Percentiles rank a stretch among this genome's conserved stretches.
Evolutionary conservation across 345 rosid species (phyloP).

Genomic region (Bruguiera gymnorhiza): DNA sequence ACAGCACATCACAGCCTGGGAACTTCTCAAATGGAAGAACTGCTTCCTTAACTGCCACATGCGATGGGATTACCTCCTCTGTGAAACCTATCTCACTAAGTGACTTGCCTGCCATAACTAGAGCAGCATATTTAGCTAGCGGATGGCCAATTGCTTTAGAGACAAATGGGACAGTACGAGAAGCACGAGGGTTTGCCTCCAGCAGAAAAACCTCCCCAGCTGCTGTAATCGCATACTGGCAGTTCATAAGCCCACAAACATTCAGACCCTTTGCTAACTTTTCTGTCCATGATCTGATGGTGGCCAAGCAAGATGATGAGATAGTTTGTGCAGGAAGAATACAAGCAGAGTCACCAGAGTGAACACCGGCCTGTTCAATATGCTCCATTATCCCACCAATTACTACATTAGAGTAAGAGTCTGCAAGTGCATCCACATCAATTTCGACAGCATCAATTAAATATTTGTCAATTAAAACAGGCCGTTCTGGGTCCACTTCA

Average conservation of each 20-base stretch:
- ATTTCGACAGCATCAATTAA: slow-evolving; percentile 88
- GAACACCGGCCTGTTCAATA: slow-evolving; percentile 97
- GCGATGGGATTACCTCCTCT: slow-evolving; percentile 75
- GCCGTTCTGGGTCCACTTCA: slow-evolving; percentile 87
- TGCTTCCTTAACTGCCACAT: slow-evolving; percentile 90
- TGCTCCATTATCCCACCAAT: slow-evolving; percentile 99
- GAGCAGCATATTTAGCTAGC: slow-evolving; percentile 86
- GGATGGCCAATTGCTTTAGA: slow-evolving; percentile 98
- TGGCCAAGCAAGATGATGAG: slow-evolving; percentile 64
- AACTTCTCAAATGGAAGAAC: slow-evolving; percentile 94
- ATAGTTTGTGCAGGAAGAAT: slow-evolving; percentile 81
- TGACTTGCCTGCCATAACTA: slow-evolving; percentile 83
- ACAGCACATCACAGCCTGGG: slow-evolving; percentile 86
- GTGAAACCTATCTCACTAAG: slow-evolving; percentile 67
- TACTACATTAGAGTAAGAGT: slow-evolving; percentile 71
- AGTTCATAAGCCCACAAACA: slow-evolving; percentile 95
- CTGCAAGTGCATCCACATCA: slow-evolving; percentile 87
- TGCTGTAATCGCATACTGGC: slow-evolving; percentile 82
- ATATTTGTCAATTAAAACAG: slow-evolving; percentile 85
- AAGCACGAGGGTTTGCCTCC: slow-evolving; percentile 98
- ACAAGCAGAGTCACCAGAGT: slow-evolving; percentile 98
- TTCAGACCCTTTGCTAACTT: slow-evolving; percentile 71
- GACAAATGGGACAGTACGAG: slow-evolving; percentile 94
- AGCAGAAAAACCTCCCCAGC: slow-evolving; percentile 85
- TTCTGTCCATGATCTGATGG: slow-evolving; percentile 77